Conservation (phyloP, 306 rosid species). For the Castanea crenata region DNA sequence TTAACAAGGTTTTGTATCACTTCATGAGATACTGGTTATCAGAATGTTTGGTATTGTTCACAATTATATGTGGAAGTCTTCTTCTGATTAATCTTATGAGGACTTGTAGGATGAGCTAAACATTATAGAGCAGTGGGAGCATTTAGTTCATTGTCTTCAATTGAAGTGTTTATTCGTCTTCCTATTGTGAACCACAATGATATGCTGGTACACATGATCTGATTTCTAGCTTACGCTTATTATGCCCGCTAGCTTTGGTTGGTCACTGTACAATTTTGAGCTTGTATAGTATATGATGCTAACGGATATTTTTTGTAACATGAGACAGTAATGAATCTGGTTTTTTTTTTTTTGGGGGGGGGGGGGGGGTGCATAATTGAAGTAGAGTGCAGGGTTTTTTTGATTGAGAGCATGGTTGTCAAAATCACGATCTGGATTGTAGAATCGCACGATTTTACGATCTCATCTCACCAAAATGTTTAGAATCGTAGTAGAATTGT, state of each 20-base stretch:
- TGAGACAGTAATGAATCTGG: background rate
- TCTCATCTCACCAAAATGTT: too few species aligned
- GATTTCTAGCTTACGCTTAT: background rate
- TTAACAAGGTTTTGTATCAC: background rate
- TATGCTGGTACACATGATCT: background rate
- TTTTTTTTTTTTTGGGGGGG: background rate
- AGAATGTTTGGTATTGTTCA: background rate
- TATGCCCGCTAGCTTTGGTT: background rate
- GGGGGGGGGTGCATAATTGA: background rate
- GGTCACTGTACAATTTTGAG: background rate
- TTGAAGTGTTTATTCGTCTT: background rate
- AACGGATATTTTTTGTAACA: background rate
- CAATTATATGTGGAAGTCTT: background rate
- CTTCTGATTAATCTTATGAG: background rate
- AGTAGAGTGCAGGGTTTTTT: background rate
- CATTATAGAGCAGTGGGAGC: background rate
- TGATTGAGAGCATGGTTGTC: too few species aligned
- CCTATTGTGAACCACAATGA: background rate
- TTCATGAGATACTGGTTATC: conserved; percentile 12
- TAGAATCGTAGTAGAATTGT: too few species aligned
- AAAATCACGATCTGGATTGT: too few species aligned
- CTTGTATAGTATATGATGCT: background rate
- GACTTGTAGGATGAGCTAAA: background rate
- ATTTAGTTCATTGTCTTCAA: background rate
- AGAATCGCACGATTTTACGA: too few species aligned